Evolutionary conservation across 148 eudicot species (phyloP), one percentile per base, ranked within the genome.

Genomic region (Salicornia ramosissima): DNA sequence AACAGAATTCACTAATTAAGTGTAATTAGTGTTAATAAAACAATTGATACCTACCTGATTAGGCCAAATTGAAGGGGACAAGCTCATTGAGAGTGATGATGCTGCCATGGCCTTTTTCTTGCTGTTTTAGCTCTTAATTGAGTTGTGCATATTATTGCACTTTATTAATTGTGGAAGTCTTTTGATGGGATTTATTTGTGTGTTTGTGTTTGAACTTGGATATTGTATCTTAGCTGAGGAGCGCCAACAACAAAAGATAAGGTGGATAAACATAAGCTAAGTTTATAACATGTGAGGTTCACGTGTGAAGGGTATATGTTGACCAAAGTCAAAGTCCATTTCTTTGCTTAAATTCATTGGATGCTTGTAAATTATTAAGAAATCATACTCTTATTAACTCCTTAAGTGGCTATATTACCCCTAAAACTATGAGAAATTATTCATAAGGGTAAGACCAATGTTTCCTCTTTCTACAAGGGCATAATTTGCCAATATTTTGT

Each of bases 31-130:
- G 26, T 43, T 29, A 51, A 30, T 45, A 7, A 56, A 54, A 9
- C 19, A 25, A 11, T 28, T 15, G 64, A n/a, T n/a, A n/a, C n/a
- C n/a, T 63, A 86, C 89, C 85, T 79, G 79, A 64, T 68, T 74
- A 57, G 84, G 21, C 16, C 70, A 55, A 73, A 65, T 72, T 55
- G 75, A 50, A 21, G 89, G 84, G 65, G 81, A 75, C 74, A 79
- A 79, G 60, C 55, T 79, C 69, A 81, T 64, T 67, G 86, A 82
- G 66, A 84, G 75, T 39, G 87, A 80, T 79, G 86, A 79, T 72
- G 79, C 78, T 50, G 88, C 88, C 90, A 84, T n/a, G n/a, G n/a
- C n/a, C n/a, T 84, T 51, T 61, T 21, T 24, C 9, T 6, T 26
- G 43, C 30, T 30, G n/a, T 10, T 52, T 28, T 13, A 18, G 51